Evolutionary conservation across 139 green algal species (phyloP), one percentile per base, ranked within the genome.

Genomic region (Volvox africanus): DNA sequence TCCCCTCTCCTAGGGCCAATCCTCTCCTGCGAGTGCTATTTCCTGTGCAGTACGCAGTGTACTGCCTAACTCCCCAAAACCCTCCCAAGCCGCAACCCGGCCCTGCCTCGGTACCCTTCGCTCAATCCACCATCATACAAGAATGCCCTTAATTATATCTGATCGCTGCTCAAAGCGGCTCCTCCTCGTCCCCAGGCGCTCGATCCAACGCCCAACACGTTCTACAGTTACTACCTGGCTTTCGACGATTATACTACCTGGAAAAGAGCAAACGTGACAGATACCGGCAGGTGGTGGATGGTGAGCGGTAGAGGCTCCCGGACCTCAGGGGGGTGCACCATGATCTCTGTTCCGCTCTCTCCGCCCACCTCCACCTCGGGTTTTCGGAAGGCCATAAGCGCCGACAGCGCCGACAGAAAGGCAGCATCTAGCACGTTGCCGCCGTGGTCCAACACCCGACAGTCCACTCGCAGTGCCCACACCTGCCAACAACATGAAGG

Each of bases 211-310:
- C 9, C 9, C 44, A 14, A 55, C 44, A 9, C 44, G 44, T 55
- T 55, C 44, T 55, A 55, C 44, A 9, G 44, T 55, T 55, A 55
- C 9, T 55, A 55, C 5, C 9, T 55, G 44, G 5, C 44, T 55
- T 55, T 9, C 5, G 5, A 55, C 44, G 44, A 55, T 55, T 55
- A 55, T 9, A 88, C 28, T 73, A 97, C 96, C 92, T 96, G 92
- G 90, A 98, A 99, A 30, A 98, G 93, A 2, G 93, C 97, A 90
- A 99, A 98, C 11, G 95, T 97, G 80, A 98, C 81, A 3, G 96
- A 92, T 35, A 99, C 80, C 0, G 97, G 97, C 36, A 97, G 92
- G 91, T 99, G 97, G 94, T 99, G 97, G 44, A 99, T 93, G 68
- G 92, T 97, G 67, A 99, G 96, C 13, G 97, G 96, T 69, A 98